Conservation (phyloP, 306 rosid genomes). For the Alnus rubra region DNA sequence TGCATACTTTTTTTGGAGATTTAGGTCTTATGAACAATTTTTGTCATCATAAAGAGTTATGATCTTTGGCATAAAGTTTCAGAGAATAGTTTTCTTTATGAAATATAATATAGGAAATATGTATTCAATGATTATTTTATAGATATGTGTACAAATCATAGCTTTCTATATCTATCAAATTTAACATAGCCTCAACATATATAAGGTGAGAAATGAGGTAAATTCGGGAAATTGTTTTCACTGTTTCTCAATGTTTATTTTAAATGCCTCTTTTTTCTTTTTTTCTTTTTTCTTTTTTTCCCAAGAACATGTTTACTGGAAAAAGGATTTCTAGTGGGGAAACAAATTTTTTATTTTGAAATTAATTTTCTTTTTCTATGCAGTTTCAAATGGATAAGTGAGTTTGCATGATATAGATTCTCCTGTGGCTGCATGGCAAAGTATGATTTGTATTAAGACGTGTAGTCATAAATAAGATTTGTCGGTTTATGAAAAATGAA, state of each 20-base stretch:
- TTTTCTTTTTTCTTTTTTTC: neutral
- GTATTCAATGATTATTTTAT: neutral
- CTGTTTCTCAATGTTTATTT: neutral
- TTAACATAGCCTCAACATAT: neutral
- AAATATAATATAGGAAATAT: neutral
- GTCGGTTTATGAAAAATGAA: neutral
- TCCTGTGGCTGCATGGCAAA: constrained; percentile 1
- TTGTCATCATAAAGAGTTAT: neutral
- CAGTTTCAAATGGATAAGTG: neutral
- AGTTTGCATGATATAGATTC: constrained; percentile 9
- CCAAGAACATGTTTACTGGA: neutral
- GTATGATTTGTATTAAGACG: neutral
- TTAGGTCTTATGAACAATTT: neutral
- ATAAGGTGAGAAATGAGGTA: neutral
- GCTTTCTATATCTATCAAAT: neutral
- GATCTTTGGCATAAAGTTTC: neutral
- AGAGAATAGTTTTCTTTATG: neutral
- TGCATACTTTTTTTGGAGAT: neutral
- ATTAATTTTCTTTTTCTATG: neutral
- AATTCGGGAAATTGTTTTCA: neutral
- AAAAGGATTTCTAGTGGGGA: neutral
- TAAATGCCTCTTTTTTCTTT: no score
- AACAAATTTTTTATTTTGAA: neutral
- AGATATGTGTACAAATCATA: neutral
- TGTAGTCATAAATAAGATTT: neutral